These are phyloP conservation scores for Micractinium conductrix DNA, from an alignment of 139 green algal species.

Conservation along the genomic window DNA sequence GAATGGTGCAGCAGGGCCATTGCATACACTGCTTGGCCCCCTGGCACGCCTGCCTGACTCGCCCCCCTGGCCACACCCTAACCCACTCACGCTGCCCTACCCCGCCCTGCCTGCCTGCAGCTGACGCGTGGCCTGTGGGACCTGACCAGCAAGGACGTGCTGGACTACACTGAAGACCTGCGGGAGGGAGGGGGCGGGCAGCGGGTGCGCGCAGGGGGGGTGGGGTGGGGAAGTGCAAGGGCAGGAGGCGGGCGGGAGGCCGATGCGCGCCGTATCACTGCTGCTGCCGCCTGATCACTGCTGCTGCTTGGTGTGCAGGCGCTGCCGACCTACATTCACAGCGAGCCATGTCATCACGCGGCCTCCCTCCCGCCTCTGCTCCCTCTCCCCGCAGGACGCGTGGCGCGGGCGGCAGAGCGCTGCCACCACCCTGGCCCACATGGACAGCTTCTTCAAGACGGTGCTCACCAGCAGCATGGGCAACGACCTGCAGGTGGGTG, in stretches of 20 bases:
- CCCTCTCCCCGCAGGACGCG: slow-evolving; percentile 39
- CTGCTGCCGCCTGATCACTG: too few species aligned
- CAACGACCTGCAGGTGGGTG: slow-evolving; percentile 51
- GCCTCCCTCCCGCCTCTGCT: too few species aligned
- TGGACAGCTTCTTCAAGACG: slow-evolving; percentile 63
- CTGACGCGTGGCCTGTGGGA: slow-evolving; percentile 67
- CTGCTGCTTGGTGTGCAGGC: too few species aligned
- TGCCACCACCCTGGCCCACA: slow-evolving; percentile 40
- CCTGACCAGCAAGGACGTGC: slow-evolving; percentile 59
- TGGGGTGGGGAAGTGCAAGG: background rate
- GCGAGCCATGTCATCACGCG: too few species aligned
- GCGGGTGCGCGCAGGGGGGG: background rate
- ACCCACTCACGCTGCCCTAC: too few species aligned
- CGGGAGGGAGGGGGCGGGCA: slow-evolving; percentile 44
- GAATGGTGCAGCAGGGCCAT: too few species aligned
- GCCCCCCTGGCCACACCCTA: too few species aligned
- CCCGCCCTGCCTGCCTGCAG: too few species aligned
- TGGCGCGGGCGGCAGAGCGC: slow-evolving; percentile 66
- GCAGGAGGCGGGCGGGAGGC: background rate
- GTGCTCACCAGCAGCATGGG: slow-evolving; percentile 54
- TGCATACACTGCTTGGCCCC: too few species aligned
- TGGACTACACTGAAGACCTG: slow-evolving; percentile 63
- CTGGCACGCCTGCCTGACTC: too few species aligned
- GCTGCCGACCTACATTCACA: too few species aligned
- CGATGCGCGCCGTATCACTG: too few species aligned